Conservation (phyloP, 108 stramenopile species). For the Cylindrotheca closterium region DNA sequence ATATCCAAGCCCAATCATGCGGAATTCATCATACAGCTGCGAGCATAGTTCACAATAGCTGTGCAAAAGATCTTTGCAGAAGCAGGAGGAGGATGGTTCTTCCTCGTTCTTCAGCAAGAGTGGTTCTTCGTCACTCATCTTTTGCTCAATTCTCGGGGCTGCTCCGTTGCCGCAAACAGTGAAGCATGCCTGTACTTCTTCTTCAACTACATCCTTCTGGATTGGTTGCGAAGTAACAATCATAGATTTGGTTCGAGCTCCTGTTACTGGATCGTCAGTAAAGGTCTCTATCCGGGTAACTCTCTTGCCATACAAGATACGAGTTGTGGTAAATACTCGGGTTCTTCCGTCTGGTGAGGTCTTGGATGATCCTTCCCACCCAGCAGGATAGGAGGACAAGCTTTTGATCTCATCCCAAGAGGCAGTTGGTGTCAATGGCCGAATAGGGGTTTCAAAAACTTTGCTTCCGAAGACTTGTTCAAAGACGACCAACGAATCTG, state of each 20-base stretch:
- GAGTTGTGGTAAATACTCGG: constrained; percentile 27
- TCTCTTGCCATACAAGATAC: constrained; percentile 29
- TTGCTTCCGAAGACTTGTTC: constrained; percentile 44
- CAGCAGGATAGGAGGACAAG: neutral
- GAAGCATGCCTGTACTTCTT: too few relatives aligned
- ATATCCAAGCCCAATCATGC: too few relatives aligned
- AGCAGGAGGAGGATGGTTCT: too few relatives aligned
- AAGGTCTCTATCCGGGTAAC: constrained; percentile 34
- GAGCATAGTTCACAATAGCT: too few relatives aligned
- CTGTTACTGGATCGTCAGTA: neutral
- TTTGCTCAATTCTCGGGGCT: too few relatives aligned
- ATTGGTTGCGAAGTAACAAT: neutral
- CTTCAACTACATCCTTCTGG: too few relatives aligned
- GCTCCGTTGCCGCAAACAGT: too few relatives aligned
- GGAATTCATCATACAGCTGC: too few relatives aligned
- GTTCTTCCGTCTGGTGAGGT: constrained; percentile 23
- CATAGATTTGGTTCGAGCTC: neutral
- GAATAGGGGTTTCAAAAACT: constrained; percentile 6
- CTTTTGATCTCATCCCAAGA: neutral
- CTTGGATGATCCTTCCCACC: constrained; percentile 23
- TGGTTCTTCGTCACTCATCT: too few relatives aligned
- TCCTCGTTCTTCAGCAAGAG: too few relatives aligned
- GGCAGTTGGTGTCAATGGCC: neutral
- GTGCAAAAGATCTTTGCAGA: too few relatives aligned
- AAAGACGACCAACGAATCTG: constrained; percentile 50